These are phyloP conservation scores for Arxiozyma telluris DNA, from an alignment of 1,139 yeast species.

Conservation along the genomic window DNA sequence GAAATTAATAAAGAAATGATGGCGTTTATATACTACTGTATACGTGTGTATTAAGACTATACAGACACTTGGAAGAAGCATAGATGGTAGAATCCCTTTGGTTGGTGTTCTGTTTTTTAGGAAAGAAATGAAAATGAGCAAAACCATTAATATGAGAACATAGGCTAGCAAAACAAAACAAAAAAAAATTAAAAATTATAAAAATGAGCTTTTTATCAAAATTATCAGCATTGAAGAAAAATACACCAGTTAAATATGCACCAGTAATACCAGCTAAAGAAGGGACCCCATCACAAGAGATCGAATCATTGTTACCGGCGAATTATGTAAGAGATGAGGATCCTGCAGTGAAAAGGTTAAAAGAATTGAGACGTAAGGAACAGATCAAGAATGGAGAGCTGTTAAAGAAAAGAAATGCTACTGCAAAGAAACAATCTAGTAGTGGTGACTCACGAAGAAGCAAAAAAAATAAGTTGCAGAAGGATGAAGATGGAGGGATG, in stretches of 20 bases:
- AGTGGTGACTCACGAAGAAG: conserved; percentile 7
- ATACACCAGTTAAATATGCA: conserved; percentile 1
- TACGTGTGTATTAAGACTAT: too few species aligned
- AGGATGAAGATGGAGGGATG: conserved; percentile 13
- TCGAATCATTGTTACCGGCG: conserved; percentile 20
- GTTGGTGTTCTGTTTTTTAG: not conserved
- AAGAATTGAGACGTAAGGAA: conserved; percentile 56
- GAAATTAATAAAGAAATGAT: not conserved
- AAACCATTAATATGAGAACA: not conserved
- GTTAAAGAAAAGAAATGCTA: conserved; percentile 1
- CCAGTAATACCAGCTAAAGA: not conserved
- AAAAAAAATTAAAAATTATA: too few species aligned
- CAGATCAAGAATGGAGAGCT: conserved; percentile 31
- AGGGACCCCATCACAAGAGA: conserved; percentile 3
- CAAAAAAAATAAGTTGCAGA: conserved; percentile 10
- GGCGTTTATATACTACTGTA: not conserved
- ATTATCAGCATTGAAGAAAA: conserved; percentile 17
- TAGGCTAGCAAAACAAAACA: too few species aligned
- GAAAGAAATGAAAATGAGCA: not conserved
- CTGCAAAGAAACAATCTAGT: conserved; percentile 6
- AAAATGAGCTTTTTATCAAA: conserved; percentile 23
- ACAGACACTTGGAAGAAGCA: not conserved
- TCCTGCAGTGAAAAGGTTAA: conserved; percentile 44
- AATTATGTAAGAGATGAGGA: conserved; percentile 30
- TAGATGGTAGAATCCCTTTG: too few species aligned